These are phyloP conservation scores for Mucor lusitanicus DNA, from an alignment of 371 early-diverging fungal genomes.

Conservation along the genomic window DNA sequence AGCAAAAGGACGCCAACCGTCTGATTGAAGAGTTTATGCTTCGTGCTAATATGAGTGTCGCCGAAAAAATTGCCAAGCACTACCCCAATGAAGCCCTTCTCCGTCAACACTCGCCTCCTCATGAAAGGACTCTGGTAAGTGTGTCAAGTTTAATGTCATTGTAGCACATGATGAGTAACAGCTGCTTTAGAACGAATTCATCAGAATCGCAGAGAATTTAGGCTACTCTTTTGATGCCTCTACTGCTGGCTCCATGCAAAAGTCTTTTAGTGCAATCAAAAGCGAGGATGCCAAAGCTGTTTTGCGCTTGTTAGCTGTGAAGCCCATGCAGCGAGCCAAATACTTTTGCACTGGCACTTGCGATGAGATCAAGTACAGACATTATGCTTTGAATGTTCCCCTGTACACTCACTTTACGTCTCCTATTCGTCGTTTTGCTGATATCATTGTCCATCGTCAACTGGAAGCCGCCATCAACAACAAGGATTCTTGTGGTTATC, in stretches of 20 bases:
- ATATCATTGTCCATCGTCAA: constrained; percentile 97
- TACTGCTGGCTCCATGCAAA: constrained; percentile 64
- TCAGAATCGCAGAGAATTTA: constrained; percentile 49
- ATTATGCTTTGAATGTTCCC: constrained; percentile 88
- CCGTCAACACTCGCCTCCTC: constrained; percentile 83
- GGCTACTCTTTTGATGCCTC: constrained; percentile 47
- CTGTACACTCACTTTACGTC: constrained; percentile 98
- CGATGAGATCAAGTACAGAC: constrained; percentile 65
- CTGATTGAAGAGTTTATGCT: constrained; percentile 99
- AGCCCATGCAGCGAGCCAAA: constrained; percentile 93
- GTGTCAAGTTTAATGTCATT: background rate
- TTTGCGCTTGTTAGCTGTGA: constrained; percentile 72
- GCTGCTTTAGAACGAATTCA: constrained; percentile 50
- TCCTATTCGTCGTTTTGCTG: constrained; percentile 99
- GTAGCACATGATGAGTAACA: background rate
- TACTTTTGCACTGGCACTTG: constrained; percentile 90
- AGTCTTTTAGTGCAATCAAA: constrained; percentile 67
- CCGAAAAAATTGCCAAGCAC: constrained; percentile 80
- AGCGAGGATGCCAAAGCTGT: constrained; percentile 53
- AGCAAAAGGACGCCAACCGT: constrained; percentile 90
- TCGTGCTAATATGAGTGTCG: constrained; percentile 97
- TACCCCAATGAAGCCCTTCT: constrained; percentile 94
- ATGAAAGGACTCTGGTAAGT: constrained; percentile 62
- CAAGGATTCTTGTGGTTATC: constrained; percentile 44
- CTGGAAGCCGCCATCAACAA: constrained; percentile 54